Evolutionary conservation across 2,329 filamentous ascomycete species (phyloP), one percentile per base, ranked within the genome.

Genomic region (Botrytis elliptica): DNA sequence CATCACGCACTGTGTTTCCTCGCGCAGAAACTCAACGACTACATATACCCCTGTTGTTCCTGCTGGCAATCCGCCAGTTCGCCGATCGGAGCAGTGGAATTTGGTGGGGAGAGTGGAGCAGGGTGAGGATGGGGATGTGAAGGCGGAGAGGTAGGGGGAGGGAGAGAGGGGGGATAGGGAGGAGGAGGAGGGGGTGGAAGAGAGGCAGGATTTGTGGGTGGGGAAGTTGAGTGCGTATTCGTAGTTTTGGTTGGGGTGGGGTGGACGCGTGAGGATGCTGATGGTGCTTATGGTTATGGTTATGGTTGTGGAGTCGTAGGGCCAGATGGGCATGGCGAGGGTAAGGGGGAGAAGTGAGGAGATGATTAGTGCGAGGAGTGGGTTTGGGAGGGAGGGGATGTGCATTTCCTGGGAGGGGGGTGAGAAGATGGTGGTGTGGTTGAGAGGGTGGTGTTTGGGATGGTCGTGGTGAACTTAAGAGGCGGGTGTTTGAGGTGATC

Each of bases 401-500:
- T 14, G 12, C n/a, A 68, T 57, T 2, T 6, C 57, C 29, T 1
- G 20, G 20, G 7, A 16, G 22, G 16, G 16, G 6, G 10, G 2
- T 33, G 18, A 29, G 12, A 25, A 40, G 38, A 29, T 18, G 16
- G 7, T 57, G n/a, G 38, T 16, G 22, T 38, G 14, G 20, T 57
- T 38, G 1, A 57, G 29, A 57, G 10, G 6, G 0, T 25, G 9
- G 10, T 8, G 14, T 8, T 33, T 18, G 5, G 2, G 16, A 25
- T 16, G 10, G 33, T n/a, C 8, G 18, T 36, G 14, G 3, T 18
- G 1, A 42, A 33, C 33, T 57, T 38, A 1, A 57, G 29, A 57
- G 10, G 6, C 0, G 16, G 9, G 10, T 8, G 14, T 8, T 33
- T 10, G 5, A 1, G 16, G 25, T 16, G 10, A 25, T n/a, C 8